phyloP scores from a whole-genome alignment of 2,329 filamentous ascomycete genomes.

The Aspergillus aculeatus region DNA sequence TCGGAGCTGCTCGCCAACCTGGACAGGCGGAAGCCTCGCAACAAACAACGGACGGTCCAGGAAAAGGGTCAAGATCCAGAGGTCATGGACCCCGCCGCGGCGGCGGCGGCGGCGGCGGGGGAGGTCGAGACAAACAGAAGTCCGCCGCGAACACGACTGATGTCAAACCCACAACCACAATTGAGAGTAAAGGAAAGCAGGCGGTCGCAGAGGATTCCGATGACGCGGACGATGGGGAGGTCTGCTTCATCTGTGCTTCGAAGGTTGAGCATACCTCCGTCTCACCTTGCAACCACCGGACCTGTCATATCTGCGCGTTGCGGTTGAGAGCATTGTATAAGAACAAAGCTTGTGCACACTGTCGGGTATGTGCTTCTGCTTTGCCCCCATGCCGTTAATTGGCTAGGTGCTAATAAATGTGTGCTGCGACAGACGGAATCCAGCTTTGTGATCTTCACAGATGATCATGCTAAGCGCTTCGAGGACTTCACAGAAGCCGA shows the following conservation, averaged over 20 bases:
- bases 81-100: slow-evolving; percentile 34
- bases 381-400: neutral
- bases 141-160: slow-evolving; percentile 37
- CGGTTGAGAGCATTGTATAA: slow-evolving; percentile 93
- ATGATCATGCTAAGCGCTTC: slow-evolving; percentile 76
- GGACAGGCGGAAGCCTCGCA: slow-evolving; percentile 30
- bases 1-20: slow-evolving; percentile 20
- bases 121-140: slow-evolving; percentile 32
- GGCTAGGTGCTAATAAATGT: slow-evolving; percentile 12
- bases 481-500: slow-evolving; percentile 76
- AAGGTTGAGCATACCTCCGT: slow-evolving; percentile 83
- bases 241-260: slow-evolving; percentile 98
- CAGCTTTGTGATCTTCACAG: slow-evolving; percentile 83
- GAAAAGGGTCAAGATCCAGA: slow-evolving; percentile 38
- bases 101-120: slow-evolving; percentile 30
- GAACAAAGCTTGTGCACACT: slow-evolving; percentile 94
- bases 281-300: slow-evolving; percentile 91
- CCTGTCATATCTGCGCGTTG: slow-evolving; percentile 92
- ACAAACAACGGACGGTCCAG: slow-evolving; percentile 24
- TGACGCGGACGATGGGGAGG: slow-evolving; percentile 67
- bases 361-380: slow-evolving; percentile 63
- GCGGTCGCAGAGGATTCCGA: slow-evolving; percentile 29
- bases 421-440: slow-evolving; percentile 40
- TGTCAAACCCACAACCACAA: slow-evolving; percentile 43
- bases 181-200: slow-evolving; percentile 31